phyloP scores from a whole-genome alignment of 352 stramenopile genomes.

The Phytophthora brassicae region DNA sequence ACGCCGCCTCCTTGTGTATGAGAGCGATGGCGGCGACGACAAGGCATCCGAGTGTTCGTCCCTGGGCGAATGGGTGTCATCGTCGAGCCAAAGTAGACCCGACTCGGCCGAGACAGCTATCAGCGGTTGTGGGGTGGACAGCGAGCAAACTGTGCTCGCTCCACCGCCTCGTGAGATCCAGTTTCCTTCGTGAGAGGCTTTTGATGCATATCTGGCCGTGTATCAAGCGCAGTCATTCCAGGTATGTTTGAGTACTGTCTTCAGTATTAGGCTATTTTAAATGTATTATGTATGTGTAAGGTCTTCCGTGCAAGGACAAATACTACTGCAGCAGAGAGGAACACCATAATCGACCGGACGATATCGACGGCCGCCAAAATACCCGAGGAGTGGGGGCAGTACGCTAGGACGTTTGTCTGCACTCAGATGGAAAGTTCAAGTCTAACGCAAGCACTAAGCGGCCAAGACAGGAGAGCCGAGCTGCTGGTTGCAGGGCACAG shows the following conservation, averaged over 20 bases:
- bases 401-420: too few relatives aligned
- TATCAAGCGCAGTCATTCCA: neutral
- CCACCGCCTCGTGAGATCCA: neutral
- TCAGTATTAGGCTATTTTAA: too few relatives aligned
- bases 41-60: neutral
- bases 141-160: neutral
- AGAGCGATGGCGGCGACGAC: neutral
- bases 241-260: neutral
- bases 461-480: too few relatives aligned
- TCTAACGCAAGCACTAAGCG: too few relatives aligned
- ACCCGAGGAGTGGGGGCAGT: too few relatives aligned
- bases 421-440: too few relatives aligned
- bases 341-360: too few relatives aligned
- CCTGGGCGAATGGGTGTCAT: neutral
- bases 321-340: too few relatives aligned
- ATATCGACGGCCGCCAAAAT: too few relatives aligned
- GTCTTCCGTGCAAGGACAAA: too few relatives aligned
- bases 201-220: neutral
- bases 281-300: too few relatives aligned
- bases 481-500: too few relatives aligned
- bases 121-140: neutral
- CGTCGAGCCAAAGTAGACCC: neutral
- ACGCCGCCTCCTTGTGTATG: neutral
- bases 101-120: neutral
- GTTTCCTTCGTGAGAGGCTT: slow-evolving; percentile 1